These are phyloP conservation scores for Mycocentrospora acerina DNA, from an alignment of 2,329 filamentous ascomycete genomes.

Conservation along the genomic window DNA sequence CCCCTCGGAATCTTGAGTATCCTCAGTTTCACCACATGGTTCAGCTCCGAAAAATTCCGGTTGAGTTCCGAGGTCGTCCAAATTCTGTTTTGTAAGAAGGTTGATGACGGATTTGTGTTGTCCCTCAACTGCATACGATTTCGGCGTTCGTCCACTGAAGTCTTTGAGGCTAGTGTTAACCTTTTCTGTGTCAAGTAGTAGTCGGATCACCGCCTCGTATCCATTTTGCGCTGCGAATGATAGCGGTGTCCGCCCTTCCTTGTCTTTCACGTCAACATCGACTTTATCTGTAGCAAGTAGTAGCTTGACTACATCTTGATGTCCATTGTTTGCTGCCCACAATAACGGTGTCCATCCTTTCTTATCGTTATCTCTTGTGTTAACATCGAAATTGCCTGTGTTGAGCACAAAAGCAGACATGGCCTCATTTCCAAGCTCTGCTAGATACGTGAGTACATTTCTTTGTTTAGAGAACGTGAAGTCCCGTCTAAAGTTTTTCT, in stretches of 20 bases:
- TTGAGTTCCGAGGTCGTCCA: no score
- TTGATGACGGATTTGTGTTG: no score
- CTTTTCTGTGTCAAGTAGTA: no score
- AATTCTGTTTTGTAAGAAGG: no score
- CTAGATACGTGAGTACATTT: constrained; percentile 2
- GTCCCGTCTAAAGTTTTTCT: constrained; percentile 2
- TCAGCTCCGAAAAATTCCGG: no score
- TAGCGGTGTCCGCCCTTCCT: background rate
- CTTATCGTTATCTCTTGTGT: background rate
- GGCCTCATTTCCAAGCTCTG: constrained; percentile 1
- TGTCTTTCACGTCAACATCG: background rate
- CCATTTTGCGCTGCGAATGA: background rate
- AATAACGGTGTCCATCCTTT: background rate
- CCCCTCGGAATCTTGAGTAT: no score
- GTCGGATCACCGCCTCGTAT: background rate
- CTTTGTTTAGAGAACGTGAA: constrained; percentile 6
- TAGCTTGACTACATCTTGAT: background rate
- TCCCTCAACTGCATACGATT: no score
- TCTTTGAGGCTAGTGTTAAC: no score
- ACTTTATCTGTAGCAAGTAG: background rate
- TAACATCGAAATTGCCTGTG: background rate
- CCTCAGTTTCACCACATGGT: no score
- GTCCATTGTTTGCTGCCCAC: background rate
- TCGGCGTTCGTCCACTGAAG: no score
- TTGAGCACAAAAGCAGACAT: constrained; percentile 1